phyloP scores from a whole-genome alignment of 768 basidiomycete genomes.

The Boletus sp. region DNA sequence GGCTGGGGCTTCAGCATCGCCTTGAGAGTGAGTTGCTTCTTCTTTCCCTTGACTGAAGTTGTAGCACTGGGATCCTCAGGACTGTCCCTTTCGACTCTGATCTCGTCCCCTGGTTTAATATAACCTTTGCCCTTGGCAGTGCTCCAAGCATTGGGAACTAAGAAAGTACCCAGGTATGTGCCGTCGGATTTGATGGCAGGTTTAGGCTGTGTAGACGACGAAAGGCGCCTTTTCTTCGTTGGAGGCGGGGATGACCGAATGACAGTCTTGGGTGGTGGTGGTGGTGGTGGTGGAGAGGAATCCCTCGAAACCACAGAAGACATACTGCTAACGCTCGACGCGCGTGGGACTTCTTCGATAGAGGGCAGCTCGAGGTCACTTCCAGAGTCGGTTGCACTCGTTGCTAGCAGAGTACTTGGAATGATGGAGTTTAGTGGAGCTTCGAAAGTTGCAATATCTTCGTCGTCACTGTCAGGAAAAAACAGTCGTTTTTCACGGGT shows the following conservation, averaged over 20 bases:
- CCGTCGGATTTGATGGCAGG: slow-evolving; percentile 24
- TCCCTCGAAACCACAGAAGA: slow-evolving; percentile 32
- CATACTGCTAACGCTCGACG: slow-evolving; percentile 41
- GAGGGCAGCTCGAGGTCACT: slow-evolving; percentile 37
- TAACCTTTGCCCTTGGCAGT: slow-evolving; percentile 74
- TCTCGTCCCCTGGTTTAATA: slow-evolving; percentile 58
- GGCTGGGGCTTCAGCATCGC: slow-evolving; percentile 64
- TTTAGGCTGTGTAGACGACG: slow-evolving; percentile 21
- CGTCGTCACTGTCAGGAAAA: slow-evolving; percentile 45
- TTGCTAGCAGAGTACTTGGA: slow-evolving; percentile 27
- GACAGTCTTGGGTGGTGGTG: slow-evolving; percentile 10
- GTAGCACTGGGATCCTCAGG: slow-evolving; percentile 31
- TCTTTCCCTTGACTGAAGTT: slow-evolving; percentile 34
- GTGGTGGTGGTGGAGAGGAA: slow-evolving; percentile 22
- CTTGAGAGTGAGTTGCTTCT: slow-evolving; percentile 65
- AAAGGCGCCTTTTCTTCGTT: slow-evolving; percentile 54
- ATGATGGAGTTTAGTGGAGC: not conserved
- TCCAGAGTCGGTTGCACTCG: slow-evolving; percentile 32
- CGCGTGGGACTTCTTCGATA: slow-evolving; percentile 34
- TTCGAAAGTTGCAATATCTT: slow-evolving; percentile 27
- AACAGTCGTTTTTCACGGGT: slow-evolving; percentile 37
- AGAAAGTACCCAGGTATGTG: slow-evolving; percentile 62
- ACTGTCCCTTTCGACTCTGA: slow-evolving; percentile 57
- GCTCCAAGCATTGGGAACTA: slow-evolving; percentile 77
- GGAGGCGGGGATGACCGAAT: slow-evolving; percentile 33